These are phyloP conservation scores for Begonia loranthoides DNA, from an alignment of 306 rosid genomes.

Conservation along the genomic window DNA sequence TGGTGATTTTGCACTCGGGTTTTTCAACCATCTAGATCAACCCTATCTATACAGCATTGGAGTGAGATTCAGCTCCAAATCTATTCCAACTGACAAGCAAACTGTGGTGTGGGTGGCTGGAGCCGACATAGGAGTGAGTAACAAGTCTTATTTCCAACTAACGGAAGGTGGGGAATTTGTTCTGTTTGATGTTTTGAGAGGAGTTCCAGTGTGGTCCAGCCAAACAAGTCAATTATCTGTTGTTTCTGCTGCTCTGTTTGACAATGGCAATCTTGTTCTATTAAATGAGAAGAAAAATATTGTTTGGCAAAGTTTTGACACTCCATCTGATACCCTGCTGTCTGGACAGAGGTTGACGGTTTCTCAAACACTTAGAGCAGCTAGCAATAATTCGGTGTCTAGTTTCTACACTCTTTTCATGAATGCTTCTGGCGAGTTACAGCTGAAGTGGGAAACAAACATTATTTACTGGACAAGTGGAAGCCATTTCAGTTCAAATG, in stretches of 20 bases:
- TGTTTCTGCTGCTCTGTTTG: constrained; percentile 43
- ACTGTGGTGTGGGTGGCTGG: constrained; percentile 61
- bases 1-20: constrained; percentile 64
- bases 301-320: constrained; percentile 64
- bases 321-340: constrained; percentile 65
- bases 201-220: constrained; percentile 34
- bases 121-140: constrained; percentile 35
- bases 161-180: constrained; percentile 41
- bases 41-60: constrained; percentile 46
- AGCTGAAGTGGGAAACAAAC: constrained; percentile 57
- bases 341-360: constrained; percentile 59
- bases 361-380: constrained; percentile 36
- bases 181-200: constrained; percentile 39
- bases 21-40: constrained; percentile 38
- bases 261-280: constrained; percentile 64
- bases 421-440: constrained; percentile 51
- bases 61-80: constrained; percentile 45
- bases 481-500: constrained; percentile 29
- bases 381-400: constrained; percentile 26
- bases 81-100: constrained; percentile 37
- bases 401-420: constrained; percentile 60
- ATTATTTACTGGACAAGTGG: constrained; percentile 54
- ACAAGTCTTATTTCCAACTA: constrained; percentile 45
- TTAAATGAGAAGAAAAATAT: constrained; percentile 24
- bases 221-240: constrained; percentile 26